Percentiles rank a stretch among this genome's conserved stretches.
phyloP scores from a whole-genome alignment of 2,329 filamentous ascomycete genomes.

The Daldinia eschscholtzii region DNA sequence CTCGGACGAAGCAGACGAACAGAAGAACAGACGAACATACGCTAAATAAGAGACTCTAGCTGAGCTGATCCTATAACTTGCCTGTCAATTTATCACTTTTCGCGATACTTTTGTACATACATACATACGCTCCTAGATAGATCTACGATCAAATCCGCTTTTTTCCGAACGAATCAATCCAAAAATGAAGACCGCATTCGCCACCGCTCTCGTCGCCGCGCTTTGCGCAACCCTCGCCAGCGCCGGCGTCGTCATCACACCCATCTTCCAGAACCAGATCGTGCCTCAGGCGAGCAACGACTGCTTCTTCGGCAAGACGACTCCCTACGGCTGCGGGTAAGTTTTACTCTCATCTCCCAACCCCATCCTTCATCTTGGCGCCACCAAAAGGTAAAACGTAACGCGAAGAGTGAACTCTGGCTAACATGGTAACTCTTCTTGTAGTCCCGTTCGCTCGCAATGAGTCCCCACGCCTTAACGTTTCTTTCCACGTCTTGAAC shows the following conservation, averaged over 20 bases:
- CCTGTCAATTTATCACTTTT: neutral
- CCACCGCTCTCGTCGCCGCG: conserved; percentile 59
- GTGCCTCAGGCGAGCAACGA: conserved; percentile 63
- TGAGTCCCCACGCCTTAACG: conserved; percentile 2
- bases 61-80: conserved; percentile 2
- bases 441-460: conserved; percentile 31
- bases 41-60: neutral
- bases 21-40: neutral
- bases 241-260: conserved; percentile 69
- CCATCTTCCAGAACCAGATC: conserved; percentile 64
- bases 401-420: too few relatives aligned
- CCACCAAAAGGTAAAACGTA: neutral
- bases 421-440: neutral
- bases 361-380: neutral
- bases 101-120: neutral
- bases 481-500: conserved; percentile 2
- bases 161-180: neutral
- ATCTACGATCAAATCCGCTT: neutral
- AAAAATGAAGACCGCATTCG: conserved; percentile 58
- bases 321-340: conserved; percentile 69
- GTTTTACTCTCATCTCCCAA: conserved; percentile 45
- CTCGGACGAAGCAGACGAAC: neutral
- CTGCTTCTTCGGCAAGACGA: conserved; percentile 69
- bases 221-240: conserved; percentile 61
- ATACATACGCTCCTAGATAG: neutral